Evolutionary conservation across 1,284 basidiomycete species (phyloP), one percentile per base, ranked within the genome.

Genomic region (Meira nashicola): DNA sequence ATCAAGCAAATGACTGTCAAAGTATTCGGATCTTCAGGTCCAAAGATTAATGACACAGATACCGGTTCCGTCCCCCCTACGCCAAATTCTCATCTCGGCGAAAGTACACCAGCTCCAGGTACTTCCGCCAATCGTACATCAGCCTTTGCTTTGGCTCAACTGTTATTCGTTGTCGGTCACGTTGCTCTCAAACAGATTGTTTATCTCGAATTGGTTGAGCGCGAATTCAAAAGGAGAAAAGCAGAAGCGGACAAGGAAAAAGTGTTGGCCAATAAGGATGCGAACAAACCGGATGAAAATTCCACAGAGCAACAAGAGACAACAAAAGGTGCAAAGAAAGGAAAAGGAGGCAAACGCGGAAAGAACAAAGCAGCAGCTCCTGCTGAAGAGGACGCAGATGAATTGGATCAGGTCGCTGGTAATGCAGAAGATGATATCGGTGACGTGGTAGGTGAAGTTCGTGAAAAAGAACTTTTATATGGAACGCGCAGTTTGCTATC

Each of bases 351-450:
- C 14, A 64, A 63, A 28, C 39, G 1, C 2, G 17, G 67, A 80
- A 80, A 76, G 54, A 80, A 80, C 65, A 79, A 78, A 56, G 84
- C 82, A 12, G 63, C 67, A 23, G 77, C 97, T 74, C 93, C 97
- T 1, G 91, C 90, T 1, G 94, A 95, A 2, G 96, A 94, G 70
- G 93, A 19, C 8, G 84, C 81, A 14, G 65, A 71, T 25, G 77
- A 97, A 74, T 85, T 98, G 0, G 94, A 98, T 66, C 92, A 95
- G 71, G 94, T 98, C 1, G 91, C 90, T 1, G 94, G 95, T 2
- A 96, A 94, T 70, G 93, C 92, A 19, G 94, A 99, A 78, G 94
- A 98, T 78, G 94, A 98, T 74, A 94, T 97, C 68, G 94, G 92
- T 15, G 95, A 98, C 62, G 84, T 88, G 5, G 89, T 98, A 47